These are phyloP conservation scores for Lipomyces chichibuensis DNA, from an alignment of 805 yeast genomes.

Conservation along the genomic window DNA sequence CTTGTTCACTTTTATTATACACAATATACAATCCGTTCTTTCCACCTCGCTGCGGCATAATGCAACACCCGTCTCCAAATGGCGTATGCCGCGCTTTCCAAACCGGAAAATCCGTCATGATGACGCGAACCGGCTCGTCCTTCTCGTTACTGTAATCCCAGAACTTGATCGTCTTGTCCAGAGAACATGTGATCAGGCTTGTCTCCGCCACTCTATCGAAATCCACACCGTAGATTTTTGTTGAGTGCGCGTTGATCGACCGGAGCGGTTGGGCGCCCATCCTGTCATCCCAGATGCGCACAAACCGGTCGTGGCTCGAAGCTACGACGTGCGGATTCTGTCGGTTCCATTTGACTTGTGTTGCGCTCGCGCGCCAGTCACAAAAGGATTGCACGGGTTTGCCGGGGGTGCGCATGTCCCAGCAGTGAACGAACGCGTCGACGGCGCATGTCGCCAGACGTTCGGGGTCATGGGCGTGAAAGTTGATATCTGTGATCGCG, in stretches of 20 bases:
- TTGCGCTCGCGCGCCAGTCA: slow-evolving; percentile 94
- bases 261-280: slow-evolving; percentile 76
- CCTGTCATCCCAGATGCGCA: slow-evolving; percentile 86
- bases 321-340: slow-evolving; percentile 76
- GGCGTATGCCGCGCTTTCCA: slow-evolving; percentile 88
- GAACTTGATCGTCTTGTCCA: slow-evolving; percentile 78
- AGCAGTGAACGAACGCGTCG: slow-evolving; percentile 80
- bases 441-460: slow-evolving; percentile 89
- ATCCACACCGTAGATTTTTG: slow-evolving; percentile 87
- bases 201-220: slow-evolving; percentile 65
- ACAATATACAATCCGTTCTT: slow-evolving; percentile 62
- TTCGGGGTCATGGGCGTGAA: slow-evolving; percentile 86
- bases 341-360: slow-evolving; percentile 93
- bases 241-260: slow-evolving; percentile 72
- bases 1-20: slow-evolving; percentile 35
- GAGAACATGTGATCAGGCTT: slow-evolving; percentile 77
- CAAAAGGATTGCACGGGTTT: slow-evolving; percentile 77
- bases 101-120: slow-evolving; percentile 79
- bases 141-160: slow-evolving; percentile 64
- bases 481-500: slow-evolving; percentile 94
- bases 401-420: slow-evolving; percentile 85
- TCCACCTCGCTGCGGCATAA: slow-evolving; percentile 91
- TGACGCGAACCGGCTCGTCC: slow-evolving; percentile 57
- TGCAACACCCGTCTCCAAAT: slow-evolving; percentile 82
- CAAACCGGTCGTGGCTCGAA: slow-evolving; percentile 78